Base-by-base conservation (phyloP, 2,329 filamentous ascomycete species). In the Fusarium stilboides region DNA sequence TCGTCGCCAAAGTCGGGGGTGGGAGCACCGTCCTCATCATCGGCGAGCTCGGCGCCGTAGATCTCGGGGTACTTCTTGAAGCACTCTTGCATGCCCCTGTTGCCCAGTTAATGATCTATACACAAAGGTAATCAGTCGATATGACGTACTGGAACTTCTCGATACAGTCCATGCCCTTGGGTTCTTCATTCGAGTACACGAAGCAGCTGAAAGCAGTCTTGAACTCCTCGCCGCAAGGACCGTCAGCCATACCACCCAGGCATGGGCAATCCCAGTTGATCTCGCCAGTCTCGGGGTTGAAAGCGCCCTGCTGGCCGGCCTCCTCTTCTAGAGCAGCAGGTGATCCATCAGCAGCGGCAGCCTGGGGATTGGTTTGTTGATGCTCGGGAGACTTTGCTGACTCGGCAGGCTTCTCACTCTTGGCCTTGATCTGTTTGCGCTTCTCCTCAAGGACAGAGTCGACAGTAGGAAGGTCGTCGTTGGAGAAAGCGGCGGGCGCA, bases 221-320 rank as follows among this genome's bases (percentile, higher is more conserved):
- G 87, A 99, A 99, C 77, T 98, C 91, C 78, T 97, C 93, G 47
- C 96, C 96, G 78, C 96, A 99, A 55, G 96, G 96, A 0, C 96
- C 96, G 77, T 97, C 84, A 9, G 96, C 96, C 96, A 99, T 99
- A 54, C 96, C 96, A 49, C 96, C 96, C 34, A 99, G 84, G 80
- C 96, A 99, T 17, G 96, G 96, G 81, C 96, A 99, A 79, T 98
- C 96, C 96, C 96, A 99, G 86, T 99, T 99, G 83, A 99, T 99
- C 87, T 99, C 96, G 73, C 96, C 96, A 12, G 96, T 99, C 84
- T 98, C 96, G 4, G 94, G 94, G 81, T 99, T 97, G 84, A 98
- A 99, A 1, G 96, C 96, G 57, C 94, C 96, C 81, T 98, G 90
- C 78, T 95, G 90, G 65, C 84, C 88, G 8, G 94, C 94, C 80